Conservation (phyloP, 225 moss, liverwort and hornwort species). For the Physcomitrium patens region DNA sequence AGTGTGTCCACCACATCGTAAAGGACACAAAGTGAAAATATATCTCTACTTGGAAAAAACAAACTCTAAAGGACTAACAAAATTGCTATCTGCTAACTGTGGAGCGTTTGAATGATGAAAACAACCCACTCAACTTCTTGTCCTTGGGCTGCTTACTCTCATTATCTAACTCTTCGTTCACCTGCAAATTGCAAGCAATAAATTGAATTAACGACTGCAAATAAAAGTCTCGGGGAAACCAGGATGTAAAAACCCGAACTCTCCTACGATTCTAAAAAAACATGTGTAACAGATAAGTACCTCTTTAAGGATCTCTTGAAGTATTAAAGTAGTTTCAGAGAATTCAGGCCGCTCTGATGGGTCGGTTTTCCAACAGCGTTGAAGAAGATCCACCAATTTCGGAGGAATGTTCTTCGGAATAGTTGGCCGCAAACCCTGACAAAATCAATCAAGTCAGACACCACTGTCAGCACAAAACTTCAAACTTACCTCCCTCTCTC, state of each 20-base stretch:
- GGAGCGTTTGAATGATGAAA: constrained; percentile 64
- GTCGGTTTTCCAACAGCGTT: constrained; percentile 58
- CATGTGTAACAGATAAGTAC: constrained; percentile 14
- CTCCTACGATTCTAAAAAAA: background rate
- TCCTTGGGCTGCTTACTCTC: constrained; percentile 59
- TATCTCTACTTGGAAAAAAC: constrained; percentile 27
- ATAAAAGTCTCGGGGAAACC: no score
- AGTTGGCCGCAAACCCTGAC: constrained; percentile 85
- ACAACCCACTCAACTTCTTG: constrained; percentile 54
- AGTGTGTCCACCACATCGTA: no score
- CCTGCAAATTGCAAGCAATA: constrained; percentile 36
- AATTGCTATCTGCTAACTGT: constrained; percentile 48
- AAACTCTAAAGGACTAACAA: constrained; percentile 37
- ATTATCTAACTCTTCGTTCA: constrained; percentile 55
- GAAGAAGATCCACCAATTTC: constrained; percentile 70
- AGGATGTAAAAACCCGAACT: no score
- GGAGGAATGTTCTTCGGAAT: constrained; percentile 82
- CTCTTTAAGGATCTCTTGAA: constrained; percentile 66
- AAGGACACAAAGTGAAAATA: background rate
- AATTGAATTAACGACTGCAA: background rate
- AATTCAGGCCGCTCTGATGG: constrained; percentile 62
- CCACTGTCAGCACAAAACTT: constrained; percentile 6
- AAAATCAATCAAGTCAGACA: background rate
- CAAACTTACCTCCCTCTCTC: background rate
- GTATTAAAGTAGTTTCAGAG: constrained; percentile 47